Base-by-base conservation (phyloP, 768 basidiomycete species). In the Mrakia blollopis region DNA sequence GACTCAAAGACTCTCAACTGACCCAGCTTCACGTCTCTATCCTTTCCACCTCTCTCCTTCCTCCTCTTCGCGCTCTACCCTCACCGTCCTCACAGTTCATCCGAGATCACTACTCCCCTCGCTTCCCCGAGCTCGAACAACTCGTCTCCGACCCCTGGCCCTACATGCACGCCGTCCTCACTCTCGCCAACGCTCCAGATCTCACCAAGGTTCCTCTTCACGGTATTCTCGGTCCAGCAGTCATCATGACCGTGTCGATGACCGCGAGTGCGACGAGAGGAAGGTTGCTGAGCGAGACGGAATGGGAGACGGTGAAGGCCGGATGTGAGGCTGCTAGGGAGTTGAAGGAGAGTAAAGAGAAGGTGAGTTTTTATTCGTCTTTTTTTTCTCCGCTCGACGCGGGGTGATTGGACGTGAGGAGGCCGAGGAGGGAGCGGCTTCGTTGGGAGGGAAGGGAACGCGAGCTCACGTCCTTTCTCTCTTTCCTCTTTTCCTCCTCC, bases 81-180 rank as follows among this genome's bases (percentile, higher is more conserved):
- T 35, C 77, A 65, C 25, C 78, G n/a, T 70, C 75, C 44, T 79
- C 13, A n/a, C 80, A 95, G 92, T 98, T 98, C 87, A 95, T 98
- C 81, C 90, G 97, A 79, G 97, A 99, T 83, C 96, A 98, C 84
- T 99, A 98, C 83, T 89, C 91, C 0, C 88, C 91, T 39, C 92
- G 93, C 79, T 99, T 99, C 83, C 96, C 97, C 37, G 97, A 98
- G 81, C 88, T 99, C 39, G 97, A 98, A 83, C 93, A 97, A 81
- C 88, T 99, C 44, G 92, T 99, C 28, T 88, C 90, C 5, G 94
- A 98, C 80, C 92, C 97, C 11, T 87, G 89, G 69, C 92, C 94
- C 87, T 98, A 93, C 85, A 94, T 96, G 79, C 90, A 90, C 39
- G 91, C 96, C 14, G 96, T 98, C 18, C 89, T 92, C 76, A 89